A percentile compares a stretch with the other conserved stretches of the same genome.
Evolutionary conservation across 2,329 filamentous ascomycete genomes (phyloP).

Genomic region (Talaromyces sp.): DNA sequence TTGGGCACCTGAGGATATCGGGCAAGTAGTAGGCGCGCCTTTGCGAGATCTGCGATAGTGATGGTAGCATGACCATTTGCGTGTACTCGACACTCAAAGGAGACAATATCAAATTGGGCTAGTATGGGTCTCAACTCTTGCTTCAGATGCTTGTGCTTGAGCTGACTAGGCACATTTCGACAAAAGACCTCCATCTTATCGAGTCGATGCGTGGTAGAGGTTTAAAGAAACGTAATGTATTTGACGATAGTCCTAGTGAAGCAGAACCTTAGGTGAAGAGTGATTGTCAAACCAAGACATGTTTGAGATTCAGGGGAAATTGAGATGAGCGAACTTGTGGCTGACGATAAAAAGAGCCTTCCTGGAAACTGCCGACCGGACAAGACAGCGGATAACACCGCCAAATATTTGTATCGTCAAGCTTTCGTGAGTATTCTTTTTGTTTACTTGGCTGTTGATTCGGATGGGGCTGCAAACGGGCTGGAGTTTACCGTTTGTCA

Average conservation of each 20-base stretch:
- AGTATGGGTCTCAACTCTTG: conserved; percentile 24
- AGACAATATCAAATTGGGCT: conserved; percentile 21
- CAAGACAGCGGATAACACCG: not conserved
- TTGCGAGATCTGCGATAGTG: conserved; percentile 23
- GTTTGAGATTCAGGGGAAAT: not conserved
- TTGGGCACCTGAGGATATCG: conserved; percentile 20
- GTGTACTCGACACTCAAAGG: conserved; percentile 24
- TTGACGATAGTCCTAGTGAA: not conserved
- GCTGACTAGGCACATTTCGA: conserved; percentile 25
- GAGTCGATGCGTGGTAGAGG: not conserved
- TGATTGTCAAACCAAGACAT: not conserved
- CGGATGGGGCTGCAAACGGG: not conserved
- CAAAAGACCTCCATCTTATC: conserved; percentile 28
- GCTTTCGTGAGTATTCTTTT: not conserved
- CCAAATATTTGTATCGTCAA: not conserved
- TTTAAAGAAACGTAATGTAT: not conserved
- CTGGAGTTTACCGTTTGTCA: not conserved
- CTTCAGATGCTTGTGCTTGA: conserved; percentile 22
- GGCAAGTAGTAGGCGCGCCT: conserved; percentile 21
- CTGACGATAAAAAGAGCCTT: not conserved
- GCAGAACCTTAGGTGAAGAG: not conserved
- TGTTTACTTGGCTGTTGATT: not conserved
- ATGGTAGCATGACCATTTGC: conserved; percentile 23
- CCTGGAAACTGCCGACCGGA: not conserved
- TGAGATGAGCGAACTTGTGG: not conserved